Conservation (phyloP, 2,329 filamentous ascomycete species). For the Ophiostoma fasciatum region DNA sequence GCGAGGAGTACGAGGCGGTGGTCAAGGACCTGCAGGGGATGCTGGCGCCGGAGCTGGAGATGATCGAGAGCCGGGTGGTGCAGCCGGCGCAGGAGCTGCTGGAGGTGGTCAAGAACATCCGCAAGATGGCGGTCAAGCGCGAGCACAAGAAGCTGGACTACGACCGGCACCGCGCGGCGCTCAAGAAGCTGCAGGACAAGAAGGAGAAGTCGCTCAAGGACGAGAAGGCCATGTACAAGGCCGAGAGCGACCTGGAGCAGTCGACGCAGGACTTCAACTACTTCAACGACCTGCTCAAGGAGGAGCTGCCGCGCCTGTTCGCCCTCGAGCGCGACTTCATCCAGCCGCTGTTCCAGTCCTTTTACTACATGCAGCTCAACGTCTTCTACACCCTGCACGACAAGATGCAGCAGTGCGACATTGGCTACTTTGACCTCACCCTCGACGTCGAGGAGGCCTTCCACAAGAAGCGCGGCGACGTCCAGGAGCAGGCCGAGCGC, state of each 20-base stretch:
- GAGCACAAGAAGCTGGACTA: conserved; percentile 97
- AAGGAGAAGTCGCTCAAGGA: conserved; percentile 94
- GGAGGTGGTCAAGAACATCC: conserved; percentile 88
- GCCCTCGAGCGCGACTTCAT: conserved; percentile 86
- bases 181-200: conserved; percentile 96
- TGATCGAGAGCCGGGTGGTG: conserved; percentile 89
- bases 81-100: conserved; percentile 85
- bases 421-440: conserved; percentile 91
- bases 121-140: conserved; percentile 76
- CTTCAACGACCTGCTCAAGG: conserved; percentile 94
- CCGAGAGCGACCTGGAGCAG: conserved; percentile 79
- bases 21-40: conserved; percentile 83
- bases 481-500: conserved; percentile 71
- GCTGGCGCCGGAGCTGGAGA: conserved; percentile 81
- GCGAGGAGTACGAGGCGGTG: conserved; percentile 88
- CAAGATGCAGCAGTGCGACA: conserved; percentile 93
- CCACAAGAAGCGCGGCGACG: conserved; percentile 72
- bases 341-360: conserved; percentile 90
- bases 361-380: conserved; percentile 99
- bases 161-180: conserved; percentile 64
- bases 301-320: conserved; percentile 88
- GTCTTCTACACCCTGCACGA: conserved; percentile 98
- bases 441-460: conserved; percentile 87
- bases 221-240: conserved; percentile 93
- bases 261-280: conserved; percentile 95